A percentile compares a stretch with the other conserved stretches of the same genome.
These are phyloP conservation scores for Candida golubevii DNA, from an alignment of 805 yeast species.

Conservation along the genomic window DNA sequence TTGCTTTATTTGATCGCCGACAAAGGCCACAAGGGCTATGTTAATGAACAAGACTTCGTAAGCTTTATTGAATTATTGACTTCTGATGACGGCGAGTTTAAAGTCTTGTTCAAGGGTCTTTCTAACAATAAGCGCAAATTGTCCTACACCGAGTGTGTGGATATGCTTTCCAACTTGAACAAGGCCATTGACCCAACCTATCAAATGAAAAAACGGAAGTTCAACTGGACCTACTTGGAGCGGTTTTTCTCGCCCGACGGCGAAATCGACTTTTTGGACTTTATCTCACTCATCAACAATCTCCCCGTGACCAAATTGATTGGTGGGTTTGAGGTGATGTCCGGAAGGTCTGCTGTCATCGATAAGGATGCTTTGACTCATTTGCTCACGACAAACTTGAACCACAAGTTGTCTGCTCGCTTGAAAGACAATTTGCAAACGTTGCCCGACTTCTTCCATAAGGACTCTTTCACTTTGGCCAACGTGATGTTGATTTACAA, in stretches of 20 bases:
- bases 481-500: constrained; percentile 39
- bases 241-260: constrained; percentile 39
- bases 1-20: constrained; percentile 81
- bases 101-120: constrained; percentile 51
- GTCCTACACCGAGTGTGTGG: constrained; percentile 33
- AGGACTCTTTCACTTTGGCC: constrained; percentile 31
- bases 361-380: constrained; percentile 28
- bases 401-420: constrained; percentile 37
- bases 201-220: constrained; percentile 37
- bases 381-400: constrained; percentile 34
- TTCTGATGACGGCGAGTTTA: constrained; percentile 38
- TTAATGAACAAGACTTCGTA: constrained; percentile 68
- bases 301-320: constrained; percentile 44
- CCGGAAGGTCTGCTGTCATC: constrained; percentile 30
- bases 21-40: constrained; percentile 60
- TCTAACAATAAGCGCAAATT: constrained; percentile 19
- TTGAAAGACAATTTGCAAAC: constrained; percentile 32
- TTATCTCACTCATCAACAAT: constrained; percentile 37
- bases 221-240: constrained; percentile 42
- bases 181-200: constrained; percentile 38
- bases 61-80: constrained; percentile 56
- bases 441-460: constrained; percentile 34
- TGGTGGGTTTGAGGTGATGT: constrained; percentile 38
- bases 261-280: constrained; percentile 34
- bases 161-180: constrained; percentile 32